Conservation (phyloP, 179 eudicot genomes). For the Carnegiea gigantea region DNA sequence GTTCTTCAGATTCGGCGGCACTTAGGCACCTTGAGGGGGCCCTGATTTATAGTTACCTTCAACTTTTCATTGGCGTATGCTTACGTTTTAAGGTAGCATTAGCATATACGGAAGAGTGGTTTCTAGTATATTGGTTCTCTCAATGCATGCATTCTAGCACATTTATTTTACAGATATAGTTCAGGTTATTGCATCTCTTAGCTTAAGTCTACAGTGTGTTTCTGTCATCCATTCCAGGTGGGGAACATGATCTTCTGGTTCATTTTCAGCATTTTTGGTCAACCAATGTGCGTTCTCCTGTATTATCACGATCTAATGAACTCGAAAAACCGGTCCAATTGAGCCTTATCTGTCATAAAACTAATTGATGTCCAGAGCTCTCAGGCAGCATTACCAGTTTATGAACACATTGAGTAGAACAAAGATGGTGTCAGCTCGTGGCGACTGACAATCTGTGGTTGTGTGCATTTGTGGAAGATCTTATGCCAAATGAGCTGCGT, state of each 20-base stretch:
- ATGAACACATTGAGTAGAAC: constrained; percentile 2
- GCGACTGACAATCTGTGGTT: neutral
- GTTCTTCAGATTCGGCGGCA: neutral
- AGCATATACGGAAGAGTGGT: no score
- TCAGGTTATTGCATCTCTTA: no score
- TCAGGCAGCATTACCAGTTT: neutral
- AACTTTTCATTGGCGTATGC: no score
- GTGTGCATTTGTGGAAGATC: neutral
- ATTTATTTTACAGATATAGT: neutral
- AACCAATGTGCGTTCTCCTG: constrained; percentile 90
- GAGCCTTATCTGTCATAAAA: neutral
- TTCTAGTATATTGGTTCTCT: neutral
- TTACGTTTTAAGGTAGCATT: no score
- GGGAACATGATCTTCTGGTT: constrained; percentile 98
- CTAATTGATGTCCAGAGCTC: neutral
- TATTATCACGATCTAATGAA: constrained; percentile 97
- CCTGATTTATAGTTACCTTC: no score
- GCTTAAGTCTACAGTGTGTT: neutral
- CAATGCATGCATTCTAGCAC: neutral
- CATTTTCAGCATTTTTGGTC: constrained; percentile 88
- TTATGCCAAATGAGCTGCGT: constrained; percentile 4
- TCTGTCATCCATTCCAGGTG: constrained; percentile 44
- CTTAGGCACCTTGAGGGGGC: neutral
- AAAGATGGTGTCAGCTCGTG: neutral
- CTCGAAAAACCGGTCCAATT: constrained; percentile 43